Evolutionary conservation across 2,329 filamentous ascomycete genomes (phyloP), one percentile per base, ranked within the genome.

Genomic region (Pyrenochaeta sp.): DNA sequence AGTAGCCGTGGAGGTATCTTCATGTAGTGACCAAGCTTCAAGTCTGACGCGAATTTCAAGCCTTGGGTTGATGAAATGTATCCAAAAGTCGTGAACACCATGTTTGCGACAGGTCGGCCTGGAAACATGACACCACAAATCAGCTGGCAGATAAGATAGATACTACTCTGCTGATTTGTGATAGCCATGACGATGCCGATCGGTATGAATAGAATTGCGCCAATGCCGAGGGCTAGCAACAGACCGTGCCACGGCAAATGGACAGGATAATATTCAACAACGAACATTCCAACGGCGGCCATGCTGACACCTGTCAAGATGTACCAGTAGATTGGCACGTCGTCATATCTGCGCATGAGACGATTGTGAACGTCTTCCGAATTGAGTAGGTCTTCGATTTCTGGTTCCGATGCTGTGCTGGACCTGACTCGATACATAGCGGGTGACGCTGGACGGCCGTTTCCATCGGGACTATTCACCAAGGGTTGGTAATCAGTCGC

Each of bases 101-200:
- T 95, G 70, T 95, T 94, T 36, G 90, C 90, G 8, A 95, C 89
- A 1, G 90, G 90, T 1, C 88, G 86, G 19, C 90, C 90, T 1
- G 90, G 90, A 66, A 95, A 95, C 11, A 90, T 78, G 36, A 82
- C 85, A 40, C 90, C 90, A 52, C 89, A 93, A 53, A 94, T 86
- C 44, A 95, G 81, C 71, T 94, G 90, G 68, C 89, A 93, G 59
- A 94, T 89, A 23, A 94, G 80, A 67, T 93, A 94, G 55, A 93
- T 89, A 68, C 86, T 90, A 70, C 85, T 90, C 69, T 94, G 89
- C 66, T 93, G 89, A 68, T 94, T 95, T 7, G 90, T 95, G 55
- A 95, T 90, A 11, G 90, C 90, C 88, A 94, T 95, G 61, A 96
- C 88, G 65, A 95, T 94, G 48, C 90, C 90, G 53, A 94, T 93